Conservation (phyloP, 495 filamentous ascomycete species). For the Penicillium ucsense region DNA sequence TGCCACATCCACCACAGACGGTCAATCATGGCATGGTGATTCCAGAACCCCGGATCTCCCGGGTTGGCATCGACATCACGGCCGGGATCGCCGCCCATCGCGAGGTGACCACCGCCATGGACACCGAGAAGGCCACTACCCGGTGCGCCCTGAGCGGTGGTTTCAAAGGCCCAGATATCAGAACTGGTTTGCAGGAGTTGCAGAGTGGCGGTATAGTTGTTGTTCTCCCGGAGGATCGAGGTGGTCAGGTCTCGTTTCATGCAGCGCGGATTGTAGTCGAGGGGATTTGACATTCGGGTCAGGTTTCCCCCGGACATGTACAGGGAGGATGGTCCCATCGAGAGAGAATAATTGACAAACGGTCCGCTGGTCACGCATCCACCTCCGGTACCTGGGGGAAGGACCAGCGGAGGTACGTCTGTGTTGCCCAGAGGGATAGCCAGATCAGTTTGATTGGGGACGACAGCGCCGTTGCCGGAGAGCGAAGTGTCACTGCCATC, state of each 20-base stretch:
- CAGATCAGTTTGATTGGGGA: constrained; percentile 22
- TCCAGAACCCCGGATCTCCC: constrained; percentile 58
- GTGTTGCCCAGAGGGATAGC: constrained; percentile 8
- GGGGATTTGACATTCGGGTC: constrained; percentile 9
- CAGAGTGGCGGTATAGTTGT: constrained; percentile 40
- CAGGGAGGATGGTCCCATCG: constrained; percentile 42
- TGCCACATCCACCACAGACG: constrained; percentile 66
- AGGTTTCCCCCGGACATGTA: constrained; percentile 17
- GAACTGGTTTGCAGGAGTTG: constrained; percentile 34
- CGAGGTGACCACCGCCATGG: constrained; percentile 55
- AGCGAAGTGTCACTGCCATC: constrained; percentile 52
- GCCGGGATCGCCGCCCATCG: constrained; percentile 51
- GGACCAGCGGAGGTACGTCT: constrained; percentile 12
- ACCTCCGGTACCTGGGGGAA: constrained; percentile 47
- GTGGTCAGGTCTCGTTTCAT: constrained; percentile 54
- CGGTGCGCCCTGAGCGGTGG: constrained; percentile 42
- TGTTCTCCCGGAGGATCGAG: constrained; percentile 32
- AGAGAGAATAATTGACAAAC: constrained; percentile 40
- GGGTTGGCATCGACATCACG: constrained; percentile 51
- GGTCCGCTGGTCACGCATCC: constrained; percentile 56
- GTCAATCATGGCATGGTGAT: constrained; percentile 64
- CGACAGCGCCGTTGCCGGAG: constrained; percentile 48
- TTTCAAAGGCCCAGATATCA: constrained; percentile 43
- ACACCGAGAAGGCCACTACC: constrained; percentile 40
- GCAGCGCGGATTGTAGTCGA: constrained; percentile 52